phyloP scores from a whole-genome alignment of 2,329 filamentous ascomycete genomes.

The Diaporthe sp. region DNA sequence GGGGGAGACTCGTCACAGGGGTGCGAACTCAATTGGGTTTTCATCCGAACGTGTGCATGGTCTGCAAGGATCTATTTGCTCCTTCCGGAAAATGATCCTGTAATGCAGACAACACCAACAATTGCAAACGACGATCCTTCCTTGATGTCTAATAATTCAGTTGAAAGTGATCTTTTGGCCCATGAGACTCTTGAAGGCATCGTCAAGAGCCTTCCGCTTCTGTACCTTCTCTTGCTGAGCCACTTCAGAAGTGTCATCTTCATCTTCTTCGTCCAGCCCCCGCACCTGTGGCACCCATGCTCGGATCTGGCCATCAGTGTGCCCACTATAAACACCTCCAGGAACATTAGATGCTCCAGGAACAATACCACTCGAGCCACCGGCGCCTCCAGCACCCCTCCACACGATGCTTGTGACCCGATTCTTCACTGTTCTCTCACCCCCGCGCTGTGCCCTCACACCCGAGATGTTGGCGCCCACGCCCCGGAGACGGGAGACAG shows the following conservation, averaged over 20 bases:
- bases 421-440: constrained; percentile 72
- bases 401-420: constrained; percentile 83
- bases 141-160: constrained; percentile 41
- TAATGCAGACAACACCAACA: background rate
- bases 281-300: constrained; percentile 77
- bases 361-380: constrained; percentile 69
- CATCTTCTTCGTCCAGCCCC: constrained; percentile 58
- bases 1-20: background rate
- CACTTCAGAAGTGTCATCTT: constrained; percentile 58
- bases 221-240: constrained; percentile 67
- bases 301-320: constrained; percentile 86
- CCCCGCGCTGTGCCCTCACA: constrained; percentile 57
- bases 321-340: constrained; percentile 80
- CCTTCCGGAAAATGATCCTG: background rate
- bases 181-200: constrained; percentile 84
- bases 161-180: constrained; percentile 77
- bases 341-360: constrained; percentile 67
- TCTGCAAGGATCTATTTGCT: constrained; percentile 7
- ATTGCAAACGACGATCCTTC: background rate
- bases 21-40: constrained; percentile 5
- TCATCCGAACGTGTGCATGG: background rate
- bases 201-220: constrained; percentile 84
- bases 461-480: constrained; percentile 68
- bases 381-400: constrained; percentile 71
- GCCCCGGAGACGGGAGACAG: constrained; percentile 79